Evolutionary conservation across 306 rosid species (phyloP), one percentile per base, ranked within the genome.

Genomic region (Dryas drummondii): DNA sequence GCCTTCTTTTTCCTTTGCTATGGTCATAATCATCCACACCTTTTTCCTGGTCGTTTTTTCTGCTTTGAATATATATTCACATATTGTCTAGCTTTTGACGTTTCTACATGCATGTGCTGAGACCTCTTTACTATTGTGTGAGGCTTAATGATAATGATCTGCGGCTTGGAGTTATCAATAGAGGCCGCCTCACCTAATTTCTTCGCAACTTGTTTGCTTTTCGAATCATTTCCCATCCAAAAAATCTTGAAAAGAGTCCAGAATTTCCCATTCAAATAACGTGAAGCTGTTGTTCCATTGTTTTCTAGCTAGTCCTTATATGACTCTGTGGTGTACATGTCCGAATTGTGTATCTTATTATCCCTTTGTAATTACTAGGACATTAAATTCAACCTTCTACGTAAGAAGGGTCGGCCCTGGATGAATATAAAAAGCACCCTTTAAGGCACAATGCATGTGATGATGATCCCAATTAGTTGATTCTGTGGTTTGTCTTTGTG

Each of bases 381-480:
- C 82, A 72, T 50, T 41, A 45, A 51, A 37, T 73, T 72, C 61
- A 54, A 78, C 76, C 73, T 66, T 46, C 71, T 74, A 56, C 22
- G 54, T 56, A 13, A 22, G 10, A 69, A 52, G 19, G 48, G 72
- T 48, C 10, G 45, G 22, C 44, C 16, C n/a, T 62, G 4, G 17
- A 61, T 17, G 17, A n/a, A 41, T 40, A 26, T 15, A 12, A 55
- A 57, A 75, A 61, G 3, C 11, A n/a, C 44, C 17, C 64, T 16
- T n/a, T 48, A 32, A 45, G 26, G 67, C 48, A 12, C 55, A 56
- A 15, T 7, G 32, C 78, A 47, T 67, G 58, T 73, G 74, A 70
- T 32, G 37, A 32, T 73, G 74, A 70, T 42, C 7, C 48, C 13
- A 70, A 63, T 1, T 27, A 2, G 65, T 40, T 55, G 16, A 58